Evolutionary conservation across 306 rosid genomes (phyloP), one percentile per base, ranked within the genome.

Genomic region (Arachis stenosperma): DNA sequence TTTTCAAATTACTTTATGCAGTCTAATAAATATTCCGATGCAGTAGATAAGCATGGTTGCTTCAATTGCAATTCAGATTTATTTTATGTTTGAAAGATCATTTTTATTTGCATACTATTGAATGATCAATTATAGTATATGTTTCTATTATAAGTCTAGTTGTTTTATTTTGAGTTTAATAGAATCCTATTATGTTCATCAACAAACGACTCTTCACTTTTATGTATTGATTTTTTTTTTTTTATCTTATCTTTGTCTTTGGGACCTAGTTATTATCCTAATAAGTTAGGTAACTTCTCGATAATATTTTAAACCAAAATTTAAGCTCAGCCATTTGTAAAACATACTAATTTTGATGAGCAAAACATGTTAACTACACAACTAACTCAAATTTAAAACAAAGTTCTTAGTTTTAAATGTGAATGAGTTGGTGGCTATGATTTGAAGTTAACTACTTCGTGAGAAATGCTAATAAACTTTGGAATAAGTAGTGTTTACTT

Each of bases 11-110:
- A 81, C 82, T 81, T 37, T 46, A 69, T 81, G 27, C 1, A 22
- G 27, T 22, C 27, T 22, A 22, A 22, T 22, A 22, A 22, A 22
- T 22, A 22, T 22, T 75, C 96, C 72, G 84, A 82, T 48, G 42
- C 84, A 6, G 90, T 82, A 79, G 91, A 86, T 70, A 86, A 81
- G 71, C 87, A 85, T 47, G 73, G 67, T 67, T 89, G 85, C 85
- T 93, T 80, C 79, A 79, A 77, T 79, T 93, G 90, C 83, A 74
- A 77, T 65, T 69, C 93, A 86, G 97, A 97, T 93, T 44, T 58
- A 82, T 12, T 61, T 36, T 79, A 27, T 74, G 67, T 61, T 67
- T 50, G n/a, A 41, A 57, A 12, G 10, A 46, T 22, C 27, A 22
- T 22, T 22, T 22, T 22, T 22, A 1, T 22, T 22, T 22, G 27